Conservation (phyloP, 176 grass and related monocot species). For the Dendrocalamus sinicus region DNA sequence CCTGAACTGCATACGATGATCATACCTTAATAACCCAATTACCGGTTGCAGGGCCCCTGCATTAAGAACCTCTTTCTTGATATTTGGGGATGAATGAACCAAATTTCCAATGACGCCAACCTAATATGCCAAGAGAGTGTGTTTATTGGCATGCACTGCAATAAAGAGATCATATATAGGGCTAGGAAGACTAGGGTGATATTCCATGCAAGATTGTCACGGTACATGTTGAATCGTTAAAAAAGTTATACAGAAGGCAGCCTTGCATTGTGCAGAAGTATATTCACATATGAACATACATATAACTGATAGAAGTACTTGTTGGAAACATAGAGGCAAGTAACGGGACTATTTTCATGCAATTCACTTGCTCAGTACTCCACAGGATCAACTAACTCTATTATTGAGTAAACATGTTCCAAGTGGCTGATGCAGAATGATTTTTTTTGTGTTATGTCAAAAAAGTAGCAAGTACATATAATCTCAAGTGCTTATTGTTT, state of each 20-base stretch:
- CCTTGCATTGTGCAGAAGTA: constrained; percentile 25
- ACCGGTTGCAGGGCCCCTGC: constrained; percentile 95
- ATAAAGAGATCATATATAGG: constrained; percentile 7
- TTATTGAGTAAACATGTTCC: constrained; percentile 23
- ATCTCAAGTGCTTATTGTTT: not conserved
- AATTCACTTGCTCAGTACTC: constrained; percentile 20
- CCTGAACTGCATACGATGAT: constrained; percentile 13
- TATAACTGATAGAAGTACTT: constrained; percentile 1
- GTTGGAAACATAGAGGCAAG: not conserved
- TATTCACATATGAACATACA: not conserved
- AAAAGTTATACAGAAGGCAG: constrained; percentile 4
- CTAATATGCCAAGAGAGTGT: constrained; percentile 52
- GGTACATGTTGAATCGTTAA: not conserved
- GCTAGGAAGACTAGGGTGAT: not conserved
- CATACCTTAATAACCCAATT: constrained; percentile 95
- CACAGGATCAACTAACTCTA: not conserved
- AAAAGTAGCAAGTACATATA: not conserved
- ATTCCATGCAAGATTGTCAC: constrained; percentile 24
- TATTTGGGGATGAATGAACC: constrained; percentile 98
- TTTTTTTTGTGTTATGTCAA: not conserved
- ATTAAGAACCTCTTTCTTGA: constrained; percentile 99
- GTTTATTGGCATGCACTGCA: constrained; percentile 31
- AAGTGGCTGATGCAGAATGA: not conserved
- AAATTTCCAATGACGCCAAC: constrained; percentile 99
- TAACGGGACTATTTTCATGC: constrained; percentile 8